Evolutionary conservation across 345 rosid genomes (phyloP).

Genomic region (Xanthoceras sorbifolium): DNA sequence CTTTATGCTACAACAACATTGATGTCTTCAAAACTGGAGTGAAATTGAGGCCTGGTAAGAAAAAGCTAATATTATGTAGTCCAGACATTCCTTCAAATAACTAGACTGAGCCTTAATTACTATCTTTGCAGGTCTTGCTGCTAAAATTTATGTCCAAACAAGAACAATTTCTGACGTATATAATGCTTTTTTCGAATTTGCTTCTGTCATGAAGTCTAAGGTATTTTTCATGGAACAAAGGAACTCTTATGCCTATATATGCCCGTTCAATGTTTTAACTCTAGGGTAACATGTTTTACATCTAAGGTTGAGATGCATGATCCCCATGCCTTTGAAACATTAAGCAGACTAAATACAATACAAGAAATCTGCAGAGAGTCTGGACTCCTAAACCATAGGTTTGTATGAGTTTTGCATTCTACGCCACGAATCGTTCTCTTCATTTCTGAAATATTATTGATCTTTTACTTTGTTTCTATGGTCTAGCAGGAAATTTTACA

Average conservation of each 20-base stretch:
- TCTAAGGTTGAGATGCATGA: conserved; percentile 65
- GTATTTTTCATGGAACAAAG: conserved; percentile 28
- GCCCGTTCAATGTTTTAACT: too few relatives aligned
- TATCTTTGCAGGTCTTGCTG: conserved; percentile 72
- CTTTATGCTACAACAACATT: conserved; percentile 82
- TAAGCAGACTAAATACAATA: conserved; percentile 58
- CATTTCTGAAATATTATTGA: not conserved
- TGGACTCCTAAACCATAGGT: conserved; percentile 62
- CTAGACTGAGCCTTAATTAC: too few relatives aligned
- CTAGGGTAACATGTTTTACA: not conserved
- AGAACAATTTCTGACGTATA: conserved; percentile 85
- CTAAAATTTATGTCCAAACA: conserved; percentile 75
- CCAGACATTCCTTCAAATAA: too few relatives aligned
- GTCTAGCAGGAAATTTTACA: conserved; percentile 54
- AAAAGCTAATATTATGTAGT: too few relatives aligned
- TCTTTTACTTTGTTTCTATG: conserved; percentile 14
- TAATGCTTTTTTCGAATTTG: conserved; percentile 80
- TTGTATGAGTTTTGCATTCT: not conserved
- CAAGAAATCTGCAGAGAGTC: conserved; percentile 63
- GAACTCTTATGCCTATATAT: too few relatives aligned
- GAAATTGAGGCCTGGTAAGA: conserved; percentile 94
- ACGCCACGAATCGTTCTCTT: not conserved
- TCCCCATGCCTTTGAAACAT: conserved; percentile 66
- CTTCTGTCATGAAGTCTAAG: conserved; percentile 71
- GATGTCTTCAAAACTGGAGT: conserved; percentile 93